Base-by-base conservation (phyloP, 768 basidiomycete species). In the Xanthoconium purpureum region DNA sequence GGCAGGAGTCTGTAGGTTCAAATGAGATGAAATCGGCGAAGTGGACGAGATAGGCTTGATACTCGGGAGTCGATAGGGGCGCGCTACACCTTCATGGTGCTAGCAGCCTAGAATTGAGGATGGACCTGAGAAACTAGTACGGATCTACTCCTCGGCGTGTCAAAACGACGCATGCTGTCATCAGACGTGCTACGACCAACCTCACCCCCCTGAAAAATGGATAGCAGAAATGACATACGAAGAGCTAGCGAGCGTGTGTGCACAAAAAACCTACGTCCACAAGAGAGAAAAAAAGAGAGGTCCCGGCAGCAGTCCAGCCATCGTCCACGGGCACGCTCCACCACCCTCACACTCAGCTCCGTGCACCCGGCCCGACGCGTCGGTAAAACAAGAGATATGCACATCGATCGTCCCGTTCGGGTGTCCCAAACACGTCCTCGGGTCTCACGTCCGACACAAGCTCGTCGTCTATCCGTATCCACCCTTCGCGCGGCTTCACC, bases 391-490 rank as follows among this genome's bases (percentile, higher is more conserved):
- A 74, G 68, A 97, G 69, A 74, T 95, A 97, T 28, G 92, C 92
- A 71, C 87, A 89, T 62, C 87, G 80, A 66, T 89, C 88, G 62
- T 79, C 76, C 37, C 76, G 70, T 52, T 76, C 80, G 53, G 68
- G 57, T 20, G 75, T 59, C 59, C 74, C 75, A 66, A 91, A 91
- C 55, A 93, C 90, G 65, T 93, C 91, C 39, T 85, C 85, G 1
- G 79, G 66, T 29, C 67, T 71, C 40, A 96, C 81, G 62, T 90
- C 84, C 35, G 85, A 85, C 28, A 95, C 88, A 11, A 87, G 75
- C 71, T 97, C 95, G 66, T 98, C 96, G 70, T 98, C 95, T 51
- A 98, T 89, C 48, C 95, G 85, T 57, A 97, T 78, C 96, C 96
- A 98, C 11, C 83, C 87, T 55, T 89, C 85, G 6, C 79, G 77